Percentiles rank a stretch among this genome's conserved stretches.
phyloP scores from a whole-genome alignment of 768 basidiomycete genomes.

The Myochromella boudieri region DNA sequence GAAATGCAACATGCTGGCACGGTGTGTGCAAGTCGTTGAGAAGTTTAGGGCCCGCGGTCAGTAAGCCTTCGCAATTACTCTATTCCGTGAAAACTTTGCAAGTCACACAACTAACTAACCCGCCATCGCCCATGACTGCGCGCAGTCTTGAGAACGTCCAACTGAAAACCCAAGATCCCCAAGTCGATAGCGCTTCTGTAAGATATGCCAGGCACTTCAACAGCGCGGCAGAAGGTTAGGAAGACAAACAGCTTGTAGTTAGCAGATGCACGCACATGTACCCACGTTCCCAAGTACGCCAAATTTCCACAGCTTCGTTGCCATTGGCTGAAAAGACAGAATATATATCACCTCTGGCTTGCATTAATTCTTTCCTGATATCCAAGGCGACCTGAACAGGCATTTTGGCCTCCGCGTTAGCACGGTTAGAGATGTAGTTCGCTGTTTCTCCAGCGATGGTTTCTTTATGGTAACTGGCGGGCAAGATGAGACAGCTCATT shows the following conservation, averaged over 20 bases:
- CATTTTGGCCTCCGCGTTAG: slow-evolving; percentile 8
- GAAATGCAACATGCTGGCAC: no score
- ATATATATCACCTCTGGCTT: slow-evolving; percentile 6
- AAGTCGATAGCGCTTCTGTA: slow-evolving; percentile 9
- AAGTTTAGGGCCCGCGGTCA: no score
- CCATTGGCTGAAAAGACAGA: no score
- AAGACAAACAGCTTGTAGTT: neutral
- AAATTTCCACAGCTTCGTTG: neutral
- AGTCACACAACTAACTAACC: no score
- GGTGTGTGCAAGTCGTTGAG: no score
- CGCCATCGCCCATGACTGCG: no score
- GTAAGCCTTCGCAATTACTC: no score
- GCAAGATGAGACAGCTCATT: no score
- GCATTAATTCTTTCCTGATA: slow-evolving; percentile 13
- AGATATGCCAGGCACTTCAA: slow-evolving; percentile 11
- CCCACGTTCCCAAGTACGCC: slow-evolving; percentile 15
- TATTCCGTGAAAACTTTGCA: no score
- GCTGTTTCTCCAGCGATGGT: slow-evolving; percentile 19
- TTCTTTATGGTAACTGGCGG: slow-evolving; percentile 22
- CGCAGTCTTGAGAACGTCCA: no score
- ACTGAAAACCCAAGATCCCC: slow-evolving; percentile 1
- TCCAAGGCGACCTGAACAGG: slow-evolving; percentile 11
- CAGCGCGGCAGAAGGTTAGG: neutral
- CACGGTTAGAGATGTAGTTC: slow-evolving; percentile 18
- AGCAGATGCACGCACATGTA: slow-evolving; percentile 11